phyloP scores from a whole-genome alignment of 306 rosid genomes.

The Crataegus laevigata region DNA sequence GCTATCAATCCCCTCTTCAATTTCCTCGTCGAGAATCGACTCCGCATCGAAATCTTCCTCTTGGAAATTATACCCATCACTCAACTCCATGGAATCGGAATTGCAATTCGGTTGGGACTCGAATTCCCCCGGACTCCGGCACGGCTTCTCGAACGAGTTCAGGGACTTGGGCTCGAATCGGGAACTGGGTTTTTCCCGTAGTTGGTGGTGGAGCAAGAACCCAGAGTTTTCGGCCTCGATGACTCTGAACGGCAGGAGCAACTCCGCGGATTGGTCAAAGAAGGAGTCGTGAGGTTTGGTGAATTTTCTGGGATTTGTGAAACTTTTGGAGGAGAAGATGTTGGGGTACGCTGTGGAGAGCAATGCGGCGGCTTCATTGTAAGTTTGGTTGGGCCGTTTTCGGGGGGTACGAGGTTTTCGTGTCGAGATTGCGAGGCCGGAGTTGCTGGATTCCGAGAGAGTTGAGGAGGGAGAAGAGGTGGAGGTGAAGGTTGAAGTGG shows the following conservation, averaged over 20 bases:
- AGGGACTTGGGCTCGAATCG: slow-evolving; percentile 29
- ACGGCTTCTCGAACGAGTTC: slow-evolving; percentile 31
- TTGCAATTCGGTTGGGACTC: slow-evolving; percentile 37
- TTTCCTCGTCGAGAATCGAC: slow-evolving; percentile 82
- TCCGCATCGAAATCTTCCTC: slow-evolving; percentile 69
- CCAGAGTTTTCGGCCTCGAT: slow-evolving; percentile 36
- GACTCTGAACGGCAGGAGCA: slow-evolving; percentile 56
- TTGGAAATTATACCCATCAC: neutral
- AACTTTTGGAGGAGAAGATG: slow-evolving; percentile 58
- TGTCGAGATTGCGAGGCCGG: slow-evolving; percentile 58
- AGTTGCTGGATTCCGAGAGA: slow-evolving; percentile 69
- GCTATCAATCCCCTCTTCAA: slow-evolving; percentile 82
- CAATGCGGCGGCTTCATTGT: slow-evolving; percentile 84
- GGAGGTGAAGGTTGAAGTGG: slow-evolving; percentile 47
- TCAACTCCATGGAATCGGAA: slow-evolving; percentile 18
- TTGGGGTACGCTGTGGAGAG: slow-evolving; percentile 85
- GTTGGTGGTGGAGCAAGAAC: slow-evolving; percentile 38
- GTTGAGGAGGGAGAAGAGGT: slow-evolving; percentile 75
- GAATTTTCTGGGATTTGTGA: slow-evolving; percentile 28
- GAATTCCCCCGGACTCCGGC: slow-evolving; percentile 67
- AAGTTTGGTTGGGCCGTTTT: slow-evolving; percentile 87
- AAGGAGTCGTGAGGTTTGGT: slow-evolving; percentile 30
- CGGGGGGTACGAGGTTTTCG: slow-evolving; percentile 68
- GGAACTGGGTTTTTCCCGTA: slow-evolving; percentile 23
- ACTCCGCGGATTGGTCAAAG: slow-evolving; percentile 34